These are phyloP conservation scores for Acanthamoeba royreba DNA, from an alignment of 208 protist species.

Conservation along the genomic window DNA sequence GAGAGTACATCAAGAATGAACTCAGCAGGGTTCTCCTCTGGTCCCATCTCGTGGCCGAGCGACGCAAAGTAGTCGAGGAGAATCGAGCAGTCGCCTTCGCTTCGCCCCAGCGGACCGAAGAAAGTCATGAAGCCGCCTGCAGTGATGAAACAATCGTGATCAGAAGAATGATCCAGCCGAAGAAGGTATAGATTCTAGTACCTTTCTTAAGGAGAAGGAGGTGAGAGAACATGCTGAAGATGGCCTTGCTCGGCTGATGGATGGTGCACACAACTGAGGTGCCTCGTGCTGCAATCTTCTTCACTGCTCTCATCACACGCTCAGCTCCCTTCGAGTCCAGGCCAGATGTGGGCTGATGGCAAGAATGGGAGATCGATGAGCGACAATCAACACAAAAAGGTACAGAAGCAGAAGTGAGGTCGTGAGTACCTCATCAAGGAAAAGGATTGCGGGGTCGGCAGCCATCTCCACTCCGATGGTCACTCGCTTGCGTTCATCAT, in stretches of 20 bases:
- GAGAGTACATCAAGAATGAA: not conserved
- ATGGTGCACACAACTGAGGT: conserved; percentile 37
- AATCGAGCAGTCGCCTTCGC: not conserved
- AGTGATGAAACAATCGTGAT: not conserved
- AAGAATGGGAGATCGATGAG: not conserved
- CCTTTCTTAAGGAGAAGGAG: conserved; percentile 48
- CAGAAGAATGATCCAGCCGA: not conserved
- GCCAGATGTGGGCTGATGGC: conserved; percentile 14
- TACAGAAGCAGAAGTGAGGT: too few species aligned
- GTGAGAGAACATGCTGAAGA: conserved; percentile 48
- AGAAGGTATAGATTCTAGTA: not conserved
- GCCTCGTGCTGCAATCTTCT: not conserved
- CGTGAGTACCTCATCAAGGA: not conserved
- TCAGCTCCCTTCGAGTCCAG: conserved; percentile 48
- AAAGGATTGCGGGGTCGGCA: too few species aligned
- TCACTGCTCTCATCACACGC: conserved; percentile 18
- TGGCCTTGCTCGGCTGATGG: not conserved
- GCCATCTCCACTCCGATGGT: conserved; percentile 67
- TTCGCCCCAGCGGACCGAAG: not conserved
- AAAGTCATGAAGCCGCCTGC: not conserved
- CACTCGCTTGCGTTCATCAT: conserved; percentile 54
- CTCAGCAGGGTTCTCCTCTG: not conserved
- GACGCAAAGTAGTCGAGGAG: not conserved
- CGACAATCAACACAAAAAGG: too few species aligned
- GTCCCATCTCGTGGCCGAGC: not conserved